A percentile compares a stretch with the other conserved stretches of the same genome.
Evolutionary conservation across 257 asterid genomes (phyloP).

Genomic region (Jaltomata sinuosa): DNA sequence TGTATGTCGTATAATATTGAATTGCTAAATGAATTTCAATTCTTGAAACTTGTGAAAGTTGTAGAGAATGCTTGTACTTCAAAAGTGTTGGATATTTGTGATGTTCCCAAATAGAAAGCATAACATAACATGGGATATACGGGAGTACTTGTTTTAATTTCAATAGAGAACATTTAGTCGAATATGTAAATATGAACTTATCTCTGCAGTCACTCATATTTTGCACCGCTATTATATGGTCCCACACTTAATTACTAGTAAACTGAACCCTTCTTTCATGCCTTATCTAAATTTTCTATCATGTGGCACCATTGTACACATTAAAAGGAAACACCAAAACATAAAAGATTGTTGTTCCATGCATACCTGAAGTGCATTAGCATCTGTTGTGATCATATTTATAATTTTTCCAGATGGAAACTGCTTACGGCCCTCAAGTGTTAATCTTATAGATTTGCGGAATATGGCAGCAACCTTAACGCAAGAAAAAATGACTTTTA

Average conservation of each 20-base stretch:
- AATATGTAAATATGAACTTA: background rate
- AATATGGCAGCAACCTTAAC: conserved; percentile 73
- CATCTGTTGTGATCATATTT: conserved; percentile 86
- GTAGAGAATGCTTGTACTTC: background rate
- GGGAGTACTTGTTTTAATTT: background rate
- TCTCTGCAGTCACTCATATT: background rate
- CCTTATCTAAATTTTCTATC: background rate
- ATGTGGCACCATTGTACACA: background rate
- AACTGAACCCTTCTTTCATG: background rate
- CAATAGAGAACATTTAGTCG: background rate
- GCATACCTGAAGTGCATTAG: conserved; percentile 83
- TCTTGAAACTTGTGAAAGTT: background rate
- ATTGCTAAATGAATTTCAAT: background rate
- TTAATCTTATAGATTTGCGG: conserved; percentile 66
- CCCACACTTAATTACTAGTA: background rate
- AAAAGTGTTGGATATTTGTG: background rate
- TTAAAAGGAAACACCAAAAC: background rate
- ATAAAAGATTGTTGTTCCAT: background rate
- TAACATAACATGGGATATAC: background rate
- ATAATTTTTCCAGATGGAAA: conserved; percentile 80
- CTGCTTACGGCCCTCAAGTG: conserved; percentile 67
- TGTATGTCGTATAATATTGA: background rate
- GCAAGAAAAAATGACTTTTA: background rate
- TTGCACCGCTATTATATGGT: background rate
- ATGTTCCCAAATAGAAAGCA: background rate